Percentiles rank a stretch among this genome's conserved stretches.
These are phyloP conservation scores for Sodiomyces alkalinus DNA, from an alignment of 2,329 filamentous ascomycete genomes.

Conservation along the genomic window DNA sequence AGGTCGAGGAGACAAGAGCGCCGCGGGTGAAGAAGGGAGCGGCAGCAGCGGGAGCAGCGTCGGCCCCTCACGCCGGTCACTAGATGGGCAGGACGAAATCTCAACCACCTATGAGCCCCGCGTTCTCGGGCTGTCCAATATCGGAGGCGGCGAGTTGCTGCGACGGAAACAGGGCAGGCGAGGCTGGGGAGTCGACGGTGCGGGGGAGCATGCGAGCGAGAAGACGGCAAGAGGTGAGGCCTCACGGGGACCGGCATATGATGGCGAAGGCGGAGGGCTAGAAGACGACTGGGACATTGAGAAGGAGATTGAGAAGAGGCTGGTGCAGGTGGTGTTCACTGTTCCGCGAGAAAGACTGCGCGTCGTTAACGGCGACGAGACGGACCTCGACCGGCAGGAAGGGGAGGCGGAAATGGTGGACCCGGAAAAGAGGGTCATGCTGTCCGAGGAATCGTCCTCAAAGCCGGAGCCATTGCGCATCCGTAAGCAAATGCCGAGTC, in stretches of 20 bases:
- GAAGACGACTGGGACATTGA: slow-evolving; percentile 65
- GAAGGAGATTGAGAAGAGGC: slow-evolving; percentile 46
- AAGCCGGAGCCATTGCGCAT: slow-evolving; percentile 2
- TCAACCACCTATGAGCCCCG: slow-evolving; percentile 25
- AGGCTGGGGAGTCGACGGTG: slow-evolving; percentile 24
- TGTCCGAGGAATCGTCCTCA: slow-evolving; percentile 4
- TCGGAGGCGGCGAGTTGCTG: slow-evolving; percentile 27
- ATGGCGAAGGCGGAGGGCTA: slow-evolving; percentile 22
- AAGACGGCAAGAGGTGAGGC: too few species aligned
- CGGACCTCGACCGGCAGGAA: slow-evolving; percentile 22
- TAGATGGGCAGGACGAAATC: slow-evolving; percentile 14
- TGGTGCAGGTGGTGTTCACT: slow-evolving; percentile 83
- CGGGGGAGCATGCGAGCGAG: neutral
- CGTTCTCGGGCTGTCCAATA: slow-evolving; percentile 26
- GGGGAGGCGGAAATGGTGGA: slow-evolving; percentile 27
- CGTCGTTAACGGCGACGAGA: slow-evolving; percentile 66
- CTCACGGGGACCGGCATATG: too few species aligned
- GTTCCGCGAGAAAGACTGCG: slow-evolving; percentile 74
- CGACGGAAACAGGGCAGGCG: slow-evolving; percentile 38
- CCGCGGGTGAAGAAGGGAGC: slow-evolving; percentile 9
- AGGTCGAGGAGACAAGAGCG: slow-evolving; percentile 9
- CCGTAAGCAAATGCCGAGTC: neutral
- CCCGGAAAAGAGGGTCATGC: slow-evolving; percentile 15
- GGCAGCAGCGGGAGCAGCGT: slow-evolving; percentile 8
- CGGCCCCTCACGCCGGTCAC: slow-evolving; percentile 3